Evolutionary conservation across 371 early-diverging fungal genomes (phyloP), one percentile per base, ranked within the genome.

Genomic region (Lichtheimia hyalospora): DNA sequence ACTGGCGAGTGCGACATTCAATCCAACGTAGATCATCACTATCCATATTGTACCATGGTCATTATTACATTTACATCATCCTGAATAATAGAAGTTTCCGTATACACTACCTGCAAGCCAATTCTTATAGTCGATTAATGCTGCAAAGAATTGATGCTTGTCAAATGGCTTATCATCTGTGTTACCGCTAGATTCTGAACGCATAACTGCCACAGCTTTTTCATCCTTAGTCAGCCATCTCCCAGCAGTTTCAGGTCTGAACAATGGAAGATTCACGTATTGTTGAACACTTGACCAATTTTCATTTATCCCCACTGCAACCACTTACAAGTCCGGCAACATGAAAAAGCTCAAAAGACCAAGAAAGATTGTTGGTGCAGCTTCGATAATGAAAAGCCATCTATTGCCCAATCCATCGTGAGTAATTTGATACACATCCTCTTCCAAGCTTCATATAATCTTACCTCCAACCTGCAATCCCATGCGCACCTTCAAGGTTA

Each of bases 331-430:
- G 44, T 79, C 64, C 6, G 79, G 79, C 5, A 79, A 49, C 6
- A 69, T 56, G 7, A 65, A 41, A 49, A 73, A 71, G 39, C 71
- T 68, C 49, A 84, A 24, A 3, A 83, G 50, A 0, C 84, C 84
- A 12, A 82, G 62, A 5, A 71, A 57, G 42, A 86, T 80, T 0
- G 86, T 83, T 0, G 84, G 86, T 20, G 77, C 60, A 6, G 84
- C 84, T 60, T 84, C 86, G n/a, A 82, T 71, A n/a, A 86, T 76
- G 52, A 86, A 86, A 20, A 86, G 57, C 75, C 83, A 76, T 53
- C 69, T 70, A 13, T 20, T 15, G 12, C 4, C 1, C 6, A 5
- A 34, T 6, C 10, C 0, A 2, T 34, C 6, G 8, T 34, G 34
- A 34, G 34, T 7, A 53, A 27, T 24, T 2, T 1, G 34, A 27